These are phyloP conservation scores for Cochliopodium minus DNA, from an alignment of 208 protist species.

Conservation along the genomic window DNA sequence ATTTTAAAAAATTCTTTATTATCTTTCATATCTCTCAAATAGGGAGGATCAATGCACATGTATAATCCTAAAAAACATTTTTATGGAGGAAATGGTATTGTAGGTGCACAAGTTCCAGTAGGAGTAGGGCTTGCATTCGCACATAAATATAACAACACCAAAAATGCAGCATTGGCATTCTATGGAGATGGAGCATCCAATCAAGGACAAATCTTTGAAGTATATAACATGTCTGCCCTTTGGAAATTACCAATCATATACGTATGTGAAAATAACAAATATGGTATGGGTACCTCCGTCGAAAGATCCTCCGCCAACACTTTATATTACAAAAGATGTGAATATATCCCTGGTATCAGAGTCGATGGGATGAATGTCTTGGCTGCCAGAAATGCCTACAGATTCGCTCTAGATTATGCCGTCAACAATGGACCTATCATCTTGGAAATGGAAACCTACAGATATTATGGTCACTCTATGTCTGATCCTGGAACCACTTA, in stretches of 20 bases:
- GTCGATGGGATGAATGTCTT: slow-evolving; percentile 92
- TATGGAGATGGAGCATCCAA: slow-evolving; percentile 94
- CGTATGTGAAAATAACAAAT: slow-evolving; percentile 91
- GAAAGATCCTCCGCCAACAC: slow-evolving; percentile 56
- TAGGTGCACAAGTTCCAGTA: slow-evolving; percentile 80
- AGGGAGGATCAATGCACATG: slow-evolving; percentile 95
- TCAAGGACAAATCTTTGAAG: slow-evolving; percentile 89
- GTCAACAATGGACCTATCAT: slow-evolving; percentile 72
- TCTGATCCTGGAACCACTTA: slow-evolving; percentile 89
- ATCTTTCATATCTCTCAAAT: slow-evolving; percentile 29
- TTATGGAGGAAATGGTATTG: slow-evolving; percentile 94
- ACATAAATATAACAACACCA: slow-evolving; percentile 44
- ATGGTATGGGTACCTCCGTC: slow-evolving; percentile 88
- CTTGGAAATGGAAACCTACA: slow-evolving; percentile 82
- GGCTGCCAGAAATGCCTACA: slow-evolving; percentile 67
- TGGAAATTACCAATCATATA: slow-evolving; percentile 87
- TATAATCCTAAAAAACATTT: slow-evolving; percentile 71
- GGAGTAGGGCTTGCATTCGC: slow-evolving; percentile 78
- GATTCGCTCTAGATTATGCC: slow-evolving; percentile 59
- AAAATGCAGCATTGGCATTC: slow-evolving; percentile 64
- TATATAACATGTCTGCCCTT: slow-evolving; percentile 89
- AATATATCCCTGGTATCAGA: slow-evolving; percentile 82
- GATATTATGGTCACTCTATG: slow-evolving; percentile 92
- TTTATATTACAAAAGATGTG: slow-evolving; percentile 84
- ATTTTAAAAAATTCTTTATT: no score